Base-by-base conservation (phyloP, 2,329 filamentous ascomycete species). In the Cladosporium sp. region DNA sequence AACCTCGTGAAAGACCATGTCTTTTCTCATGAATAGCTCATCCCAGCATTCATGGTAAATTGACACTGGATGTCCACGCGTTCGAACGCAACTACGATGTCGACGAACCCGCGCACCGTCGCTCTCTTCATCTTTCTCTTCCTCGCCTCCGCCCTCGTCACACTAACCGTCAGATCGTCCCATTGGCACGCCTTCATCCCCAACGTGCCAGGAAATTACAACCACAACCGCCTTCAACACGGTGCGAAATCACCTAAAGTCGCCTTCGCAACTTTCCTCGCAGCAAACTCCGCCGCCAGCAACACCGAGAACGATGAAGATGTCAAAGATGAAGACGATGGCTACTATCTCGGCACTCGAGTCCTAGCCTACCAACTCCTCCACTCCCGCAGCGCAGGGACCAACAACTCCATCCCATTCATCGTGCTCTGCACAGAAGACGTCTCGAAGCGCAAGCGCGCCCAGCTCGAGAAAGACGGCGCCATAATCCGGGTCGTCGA, bases 241-340 rank as follows among this genome's bases (percentile, higher is more conserved):
- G 37, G 58, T 32, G 52, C 65, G 8, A 50, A 64, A 32, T 53
- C 61, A 15, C 64, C 65, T 47, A 71, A 70, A 59, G 67, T 71
- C 50, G 73, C 72, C 57, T 75, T 70, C 59, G 73, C 71, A 3
- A 74, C 72, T 19, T 74, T 74, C 61, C 68, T 75, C 19, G 68
- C 66, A 25, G 69, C 58, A 44, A 68, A 62, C 22, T 50, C 59
- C 45, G 58, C 62, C 32, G 58, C 60, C 9, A 61, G 56, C 48
- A 51, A 57, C 25, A 59, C 60, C 22, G 54, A 57, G 13, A 62
- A 60, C 9, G 62, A 67, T 42, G 64, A 63, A 19, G 60, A 55
- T 12, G 58, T 61, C 36, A 57, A 69, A 53, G 66, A 70, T 34
- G 58, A 67, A 32, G 63, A 71, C 40, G 71, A 74, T 49, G 69